Evolutionary conservation across 2,329 filamentous ascomycete species (phyloP).

Genomic region (Xylariaceae sp.): DNA sequence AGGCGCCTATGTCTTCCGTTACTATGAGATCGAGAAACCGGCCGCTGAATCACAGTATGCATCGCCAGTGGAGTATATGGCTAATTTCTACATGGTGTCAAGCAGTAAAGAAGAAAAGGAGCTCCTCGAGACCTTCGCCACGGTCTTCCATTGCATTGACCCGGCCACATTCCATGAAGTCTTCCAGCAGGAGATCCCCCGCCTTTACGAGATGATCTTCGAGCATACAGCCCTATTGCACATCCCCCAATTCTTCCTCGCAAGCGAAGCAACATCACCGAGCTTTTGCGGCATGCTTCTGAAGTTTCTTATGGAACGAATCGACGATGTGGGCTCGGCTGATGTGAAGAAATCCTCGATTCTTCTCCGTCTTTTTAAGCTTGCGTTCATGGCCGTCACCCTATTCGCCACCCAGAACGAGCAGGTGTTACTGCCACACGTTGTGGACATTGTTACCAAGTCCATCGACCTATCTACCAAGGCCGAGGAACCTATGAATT

Average conservation of each 20-base stretch:
- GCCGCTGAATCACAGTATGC: slow-evolving; percentile 72
- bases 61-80: slow-evolving; percentile 88
- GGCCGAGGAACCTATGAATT: slow-evolving; percentile 97
- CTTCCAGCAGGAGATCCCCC: slow-evolving; percentile 95
- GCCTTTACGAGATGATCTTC: slow-evolving; percentile 96
- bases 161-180: slow-evolving; percentile 98
- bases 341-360: slow-evolving; percentile 94
- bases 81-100: slow-evolving; percentile 91
- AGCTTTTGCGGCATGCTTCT: slow-evolving; percentile 98
- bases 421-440: slow-evolving; percentile 90
- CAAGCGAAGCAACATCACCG: slow-evolving; percentile 96
- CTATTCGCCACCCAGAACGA: slow-evolving; percentile 95
- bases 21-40: slow-evolving; percentile 89
- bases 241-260: slow-evolving; percentile 96
- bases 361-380: slow-evolving; percentile 89
- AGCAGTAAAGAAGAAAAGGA: slow-evolving; percentile 97
- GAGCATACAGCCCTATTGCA: slow-evolving; percentile 93
- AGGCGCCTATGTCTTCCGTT: slow-evolving; percentile 93
- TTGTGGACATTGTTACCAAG: slow-evolving; percentile 95
- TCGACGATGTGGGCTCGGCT: slow-evolving; percentile 89
- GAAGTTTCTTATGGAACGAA: slow-evolving; percentile 94
- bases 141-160: slow-evolving; percentile 97
- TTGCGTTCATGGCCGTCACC: slow-evolving; percentile 99
- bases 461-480: slow-evolving; percentile 95
- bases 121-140: slow-evolving; percentile 93